Base-by-base conservation (phyloP, 2,329 filamentous ascomycete species). In the Clonostachys solani region DNA sequence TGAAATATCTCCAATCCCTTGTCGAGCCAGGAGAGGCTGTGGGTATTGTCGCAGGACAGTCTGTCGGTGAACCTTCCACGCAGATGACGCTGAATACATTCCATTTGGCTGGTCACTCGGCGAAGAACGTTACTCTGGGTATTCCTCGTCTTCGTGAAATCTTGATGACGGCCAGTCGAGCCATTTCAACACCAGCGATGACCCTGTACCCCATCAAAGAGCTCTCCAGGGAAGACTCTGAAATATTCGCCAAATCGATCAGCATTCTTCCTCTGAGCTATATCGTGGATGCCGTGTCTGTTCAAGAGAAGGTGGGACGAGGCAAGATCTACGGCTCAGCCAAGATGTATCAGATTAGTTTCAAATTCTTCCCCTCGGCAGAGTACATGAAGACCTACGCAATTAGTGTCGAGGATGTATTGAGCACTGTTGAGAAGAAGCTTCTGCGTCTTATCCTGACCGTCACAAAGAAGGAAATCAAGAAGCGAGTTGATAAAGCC, bases 81-180 rank as follows among this genome's bases (percentile, higher is more conserved):
- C 94, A 99, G 67, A 99, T 99, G 95, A 99, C 95, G 8, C 74
- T 99, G 47, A 99, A 99, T 71, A 99, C 95, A 29, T 99, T 99
- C 81, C 94, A 99, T 80, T 89, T 99, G 81, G 94, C 94, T 67
- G 94, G 94, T 61, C 92, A 97, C 75, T 92, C 94, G 17, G 87
- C 94, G 33, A 97, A 96, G 77, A 99, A 99, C 79, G 95, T 99
- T 62, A 99, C 94, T 1, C 81, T 96, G 17, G 94, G 94, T 89
- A 97, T 99, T 62, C 94, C 94, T 49, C 90, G 94, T 71, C 79
- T 99, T 17, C 81, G 94, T 72, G 94, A 99, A 78, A 96, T 99
- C 58, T 81, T 99, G 54, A 99, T 99, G 94, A 97, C 94, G 43
- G 94, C 94, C 23, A 94, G 89, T 62, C 81, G 84, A 45, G 81